phyloP scores from a whole-genome alignment of 192 early-diverging fungal species.

The Coemansia sp. region DNA sequence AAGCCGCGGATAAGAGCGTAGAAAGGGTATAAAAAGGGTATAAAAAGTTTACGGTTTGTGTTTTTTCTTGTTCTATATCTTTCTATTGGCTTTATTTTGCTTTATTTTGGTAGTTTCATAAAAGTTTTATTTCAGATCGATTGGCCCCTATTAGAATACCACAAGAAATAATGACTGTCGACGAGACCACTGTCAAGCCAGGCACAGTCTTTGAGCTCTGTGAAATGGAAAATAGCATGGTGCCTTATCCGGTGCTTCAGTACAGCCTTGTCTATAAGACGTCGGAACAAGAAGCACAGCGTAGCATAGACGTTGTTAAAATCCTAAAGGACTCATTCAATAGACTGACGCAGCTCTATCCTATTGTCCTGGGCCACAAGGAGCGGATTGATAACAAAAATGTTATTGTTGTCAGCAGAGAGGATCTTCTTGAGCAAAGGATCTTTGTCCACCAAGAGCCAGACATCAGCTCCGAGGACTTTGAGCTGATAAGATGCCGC shows the following conservation, averaged over 20 bases:
- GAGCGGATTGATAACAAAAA: conserved; percentile 7
- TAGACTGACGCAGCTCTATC: conserved; percentile 17
- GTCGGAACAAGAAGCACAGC: neutral
- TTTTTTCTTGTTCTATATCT: neutral
- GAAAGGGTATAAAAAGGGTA: no score
- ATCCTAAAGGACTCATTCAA: conserved; percentile 2
- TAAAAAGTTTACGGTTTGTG: no score
- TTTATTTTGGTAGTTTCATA: neutral
- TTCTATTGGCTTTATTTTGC: neutral
- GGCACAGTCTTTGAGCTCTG: conserved; percentile 10
- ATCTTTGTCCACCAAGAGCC: conserved; percentile 11
- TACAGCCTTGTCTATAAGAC: conserved; percentile 8
- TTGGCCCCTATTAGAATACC: neutral
- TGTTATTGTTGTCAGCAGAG: conserved; percentile 11
- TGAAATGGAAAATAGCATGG: conserved; percentile 18
- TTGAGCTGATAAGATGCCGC: conserved; percentile 17
- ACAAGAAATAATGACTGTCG: neutral
- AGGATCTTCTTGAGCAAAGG: conserved; percentile 8
- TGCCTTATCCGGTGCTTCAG: conserved; percentile 18
- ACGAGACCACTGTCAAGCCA: neutral
- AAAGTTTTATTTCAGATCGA: neutral
- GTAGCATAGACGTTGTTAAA: neutral
- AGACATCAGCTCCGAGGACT: conserved; percentile 7
- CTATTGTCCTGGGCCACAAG: conserved; percentile 16
- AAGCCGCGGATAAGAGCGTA: no score